These are phyloP conservation scores for Spathaspora gorwiae DNA, from an alignment of 805 yeast genomes.

Conservation along the genomic window DNA sequence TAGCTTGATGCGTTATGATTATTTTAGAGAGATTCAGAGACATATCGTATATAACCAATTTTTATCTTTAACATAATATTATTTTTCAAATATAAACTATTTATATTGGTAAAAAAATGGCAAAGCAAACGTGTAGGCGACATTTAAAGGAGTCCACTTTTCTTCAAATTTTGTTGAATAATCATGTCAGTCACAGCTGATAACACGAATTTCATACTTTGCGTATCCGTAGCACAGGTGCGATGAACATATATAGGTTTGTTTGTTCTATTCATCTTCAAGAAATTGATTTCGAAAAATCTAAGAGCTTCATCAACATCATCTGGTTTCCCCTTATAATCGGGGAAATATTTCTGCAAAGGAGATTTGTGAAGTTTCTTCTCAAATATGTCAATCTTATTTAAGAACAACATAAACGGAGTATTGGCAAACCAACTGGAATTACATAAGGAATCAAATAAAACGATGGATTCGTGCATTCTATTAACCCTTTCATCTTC, in stretches of 20 bases:
- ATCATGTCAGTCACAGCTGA: slow-evolving; percentile 91
- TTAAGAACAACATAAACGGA: slow-evolving; percentile 83
- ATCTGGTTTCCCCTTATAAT: slow-evolving; percentile 58
- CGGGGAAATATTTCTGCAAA: slow-evolving; percentile 71
- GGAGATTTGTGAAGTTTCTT: slow-evolving; percentile 65
- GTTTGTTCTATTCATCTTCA: slow-evolving; percentile 57
- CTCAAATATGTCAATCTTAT: slow-evolving; percentile 80
- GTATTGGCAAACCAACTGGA: slow-evolving; percentile 81
- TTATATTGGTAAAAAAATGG: no score
- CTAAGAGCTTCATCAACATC: slow-evolving; percentile 63
- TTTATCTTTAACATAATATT: no score
- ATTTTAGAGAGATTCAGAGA: no score
- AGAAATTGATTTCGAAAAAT: slow-evolving; percentile 66
- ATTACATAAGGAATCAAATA: slow-evolving; percentile 80
- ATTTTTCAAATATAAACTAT: no score
- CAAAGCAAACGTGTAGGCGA: no score
- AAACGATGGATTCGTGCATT: slow-evolving; percentile 81
- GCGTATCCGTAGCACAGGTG: slow-evolving; percentile 93
- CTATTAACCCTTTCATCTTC: slow-evolving; percentile 88
- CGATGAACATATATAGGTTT: slow-evolving; percentile 85
- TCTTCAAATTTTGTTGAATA: slow-evolving; percentile 73
- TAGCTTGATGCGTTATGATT: no score
- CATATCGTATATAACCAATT: no score
- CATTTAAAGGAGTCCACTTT: slow-evolving; percentile 62
- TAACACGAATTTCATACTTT: slow-evolving; percentile 83